These are phyloP conservation scores for Liquidambar formosana DNA, from an alignment of 164 flowering plant genomes.

Conservation along the genomic window DNA sequence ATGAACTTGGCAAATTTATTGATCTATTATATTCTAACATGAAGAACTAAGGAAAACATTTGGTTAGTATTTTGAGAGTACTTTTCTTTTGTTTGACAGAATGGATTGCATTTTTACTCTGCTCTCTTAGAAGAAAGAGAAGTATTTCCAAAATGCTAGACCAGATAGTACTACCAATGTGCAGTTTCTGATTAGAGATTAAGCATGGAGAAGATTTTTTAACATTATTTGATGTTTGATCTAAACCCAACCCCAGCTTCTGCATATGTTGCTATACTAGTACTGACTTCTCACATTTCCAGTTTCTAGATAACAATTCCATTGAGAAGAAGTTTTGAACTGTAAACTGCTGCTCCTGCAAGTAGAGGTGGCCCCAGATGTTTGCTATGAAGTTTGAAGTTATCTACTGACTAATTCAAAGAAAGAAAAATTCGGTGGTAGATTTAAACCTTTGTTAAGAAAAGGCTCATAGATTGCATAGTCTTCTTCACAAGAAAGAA, in stretches of 20 bases:
- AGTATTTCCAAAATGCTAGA: not conserved
- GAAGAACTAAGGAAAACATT: not conserved
- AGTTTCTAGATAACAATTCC: conserved; percentile 84
- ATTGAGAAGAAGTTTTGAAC: conserved; percentile 77
- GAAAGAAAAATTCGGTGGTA: not conserved
- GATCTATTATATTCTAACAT: too few relatives aligned
- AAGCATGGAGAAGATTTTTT: not conserved
- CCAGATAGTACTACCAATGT: not conserved
- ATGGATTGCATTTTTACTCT: not conserved
- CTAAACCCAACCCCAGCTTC: not conserved
- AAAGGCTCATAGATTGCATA: conserved; percentile 55
- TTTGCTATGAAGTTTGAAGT: conserved; percentile 6
- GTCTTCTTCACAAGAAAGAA: conserved; percentile 90
- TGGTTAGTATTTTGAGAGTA: not conserved
- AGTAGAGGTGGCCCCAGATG: not conserved
- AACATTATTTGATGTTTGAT: not conserved
- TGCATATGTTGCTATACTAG: not conserved
- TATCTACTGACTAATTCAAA: not conserved
- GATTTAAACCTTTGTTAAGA: conserved; percentile 59
- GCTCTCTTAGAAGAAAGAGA: not conserved
- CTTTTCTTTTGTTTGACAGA: not conserved
- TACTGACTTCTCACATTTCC: conserved; percentile 66
- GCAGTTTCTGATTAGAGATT: not conserved
- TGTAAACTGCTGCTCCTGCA: conserved; percentile 71
- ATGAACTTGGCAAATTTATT: too few relatives aligned